These are phyloP conservation scores for Solanum bulbocastanum DNA, from an alignment of 257 asterid genomes.

Conservation along the genomic window DNA sequence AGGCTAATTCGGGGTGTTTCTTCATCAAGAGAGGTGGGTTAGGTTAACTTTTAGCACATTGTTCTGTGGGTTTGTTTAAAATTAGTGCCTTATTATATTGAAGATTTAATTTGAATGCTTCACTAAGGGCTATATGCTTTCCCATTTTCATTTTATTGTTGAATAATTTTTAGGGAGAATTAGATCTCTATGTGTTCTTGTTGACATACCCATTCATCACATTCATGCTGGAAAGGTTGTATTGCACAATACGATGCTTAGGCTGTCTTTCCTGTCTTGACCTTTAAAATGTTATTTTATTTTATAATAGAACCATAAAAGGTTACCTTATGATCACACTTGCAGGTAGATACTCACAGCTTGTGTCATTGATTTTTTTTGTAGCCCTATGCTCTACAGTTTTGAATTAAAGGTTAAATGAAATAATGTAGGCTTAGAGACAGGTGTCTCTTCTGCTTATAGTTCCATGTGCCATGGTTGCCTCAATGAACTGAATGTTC, in stretches of 20 bases:
- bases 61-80: not conserved
- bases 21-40: conserved; percentile 83
- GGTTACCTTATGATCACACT: not conserved
- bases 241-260: not conserved
- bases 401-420: not conserved
- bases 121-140: not conserved
- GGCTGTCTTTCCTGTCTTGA: not conserved
- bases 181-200: not conserved
- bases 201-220: not conserved
- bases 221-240: not conserved
- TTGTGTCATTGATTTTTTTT: not conserved
- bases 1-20: conserved; percentile 95
- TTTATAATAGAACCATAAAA: not conserved
- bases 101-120: not conserved
- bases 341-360: not conserved
- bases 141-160: not conserved
- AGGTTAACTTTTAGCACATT: not conserved
- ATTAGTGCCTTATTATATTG: not conserved
- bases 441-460: not conserved
- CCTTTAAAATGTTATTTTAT: not conserved
- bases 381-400: not conserved
- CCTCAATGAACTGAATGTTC: not conserved
- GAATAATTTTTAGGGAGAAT: not conserved
- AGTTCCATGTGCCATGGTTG: not conserved
- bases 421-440: not conserved